Percentiles rank a stretch among this genome's conserved stretches.
phyloP scores from a whole-genome alignment of 805 yeast species.

The Monosporozyma unispora region DNA sequence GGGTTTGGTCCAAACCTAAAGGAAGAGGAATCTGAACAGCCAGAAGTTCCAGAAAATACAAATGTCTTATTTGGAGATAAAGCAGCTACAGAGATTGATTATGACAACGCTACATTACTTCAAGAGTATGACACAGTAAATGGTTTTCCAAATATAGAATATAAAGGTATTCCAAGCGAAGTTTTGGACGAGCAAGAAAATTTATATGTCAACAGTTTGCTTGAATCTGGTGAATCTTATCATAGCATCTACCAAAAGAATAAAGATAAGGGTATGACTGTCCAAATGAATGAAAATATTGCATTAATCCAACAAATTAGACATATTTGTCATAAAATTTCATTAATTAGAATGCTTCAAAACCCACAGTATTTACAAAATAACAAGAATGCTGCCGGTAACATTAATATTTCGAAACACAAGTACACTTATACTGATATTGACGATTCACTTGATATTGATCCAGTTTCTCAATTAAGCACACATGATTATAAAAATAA shows the following conservation, averaged over 20 bases:
- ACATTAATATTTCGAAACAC: slow-evolving; percentile 16
- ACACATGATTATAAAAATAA: slow-evolving; percentile 53
- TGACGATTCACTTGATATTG: slow-evolving; percentile 61
- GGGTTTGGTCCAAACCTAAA: slow-evolving; percentile 26
- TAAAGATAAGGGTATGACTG: slow-evolving; percentile 48
- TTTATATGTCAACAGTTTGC: slow-evolving; percentile 33
- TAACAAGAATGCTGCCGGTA: slow-evolving; percentile 10
- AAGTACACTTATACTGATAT: slow-evolving; percentile 36
- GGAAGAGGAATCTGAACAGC: slow-evolving; percentile 25
- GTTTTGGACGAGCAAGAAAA: slow-evolving; percentile 39
- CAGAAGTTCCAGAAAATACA: slow-evolving; percentile 5
- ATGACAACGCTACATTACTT: slow-evolving; percentile 51
- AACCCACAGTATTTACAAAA: slow-evolving; percentile 18
- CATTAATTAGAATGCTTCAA: slow-evolving; percentile 84
- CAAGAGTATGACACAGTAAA: slow-evolving; percentile 81
- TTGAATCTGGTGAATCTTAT: slow-evolving; percentile 33
- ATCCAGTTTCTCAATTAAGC: slow-evolving; percentile 64
- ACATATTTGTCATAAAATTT: slow-evolving; percentile 78
- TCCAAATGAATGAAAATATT: slow-evolving; percentile 56
- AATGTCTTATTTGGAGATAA: slow-evolving; percentile 22
- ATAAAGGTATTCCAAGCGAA: slow-evolving; percentile 44
- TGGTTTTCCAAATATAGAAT: slow-evolving; percentile 60
- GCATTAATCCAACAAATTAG: slow-evolving; percentile 79
- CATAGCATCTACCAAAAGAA: slow-evolving; percentile 32
- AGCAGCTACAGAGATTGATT: slow-evolving; percentile 37